A percentile compares a stretch with the other conserved stretches of the same genome.
These are phyloP conservation scores for Clonostachys rosea DNA, from an alignment of 2,329 filamentous ascomycete species.

Conservation along the genomic window DNA sequence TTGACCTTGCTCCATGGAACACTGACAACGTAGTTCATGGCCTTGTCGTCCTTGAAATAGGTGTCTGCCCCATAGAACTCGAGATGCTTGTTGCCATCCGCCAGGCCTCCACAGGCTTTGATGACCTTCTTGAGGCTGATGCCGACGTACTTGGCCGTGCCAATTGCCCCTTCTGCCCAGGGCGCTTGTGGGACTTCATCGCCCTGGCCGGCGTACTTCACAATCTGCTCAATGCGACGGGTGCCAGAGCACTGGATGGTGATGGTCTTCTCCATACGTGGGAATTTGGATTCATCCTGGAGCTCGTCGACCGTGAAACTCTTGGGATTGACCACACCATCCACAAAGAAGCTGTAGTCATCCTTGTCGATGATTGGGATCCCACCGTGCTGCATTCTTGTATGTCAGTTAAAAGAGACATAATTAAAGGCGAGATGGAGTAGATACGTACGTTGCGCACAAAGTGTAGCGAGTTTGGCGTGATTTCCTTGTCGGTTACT, in stretches of 20 bases:
- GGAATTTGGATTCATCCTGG: constrained; percentile 54
- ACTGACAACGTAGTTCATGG: constrained; percentile 63
- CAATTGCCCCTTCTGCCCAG: constrained; percentile 65
- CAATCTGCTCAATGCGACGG: constrained; percentile 64
- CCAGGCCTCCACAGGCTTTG: constrained; percentile 62
- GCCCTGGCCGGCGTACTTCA: constrained; percentile 60
- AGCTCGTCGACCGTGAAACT: constrained; percentile 54
- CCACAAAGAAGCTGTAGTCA: constrained; percentile 47
- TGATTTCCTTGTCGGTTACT: constrained; percentile 50
- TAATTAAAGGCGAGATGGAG: too few relatives aligned
- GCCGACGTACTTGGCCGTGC: constrained; percentile 58
- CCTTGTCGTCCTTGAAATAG: constrained; percentile 64
- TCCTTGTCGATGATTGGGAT: constrained; percentile 60
- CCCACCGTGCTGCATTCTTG: constrained; percentile 52
- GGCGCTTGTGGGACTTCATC: constrained; percentile 52
- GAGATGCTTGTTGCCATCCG: constrained; percentile 50
- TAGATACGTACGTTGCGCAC: constrained; percentile 33
- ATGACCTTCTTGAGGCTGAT: constrained; percentile 66
- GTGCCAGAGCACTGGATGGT: constrained; percentile 68
- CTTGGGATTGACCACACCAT: constrained; percentile 56
- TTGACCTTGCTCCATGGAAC: constrained; percentile 67
- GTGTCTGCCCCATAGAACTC: constrained; percentile 69
- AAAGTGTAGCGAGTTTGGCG: constrained; percentile 55
- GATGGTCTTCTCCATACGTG: constrained; percentile 51
- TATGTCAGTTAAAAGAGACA: constrained; percentile 17